Conservation (phyloP, 169 alveolate genomes). For the Sarcocystis neurona region DNA sequence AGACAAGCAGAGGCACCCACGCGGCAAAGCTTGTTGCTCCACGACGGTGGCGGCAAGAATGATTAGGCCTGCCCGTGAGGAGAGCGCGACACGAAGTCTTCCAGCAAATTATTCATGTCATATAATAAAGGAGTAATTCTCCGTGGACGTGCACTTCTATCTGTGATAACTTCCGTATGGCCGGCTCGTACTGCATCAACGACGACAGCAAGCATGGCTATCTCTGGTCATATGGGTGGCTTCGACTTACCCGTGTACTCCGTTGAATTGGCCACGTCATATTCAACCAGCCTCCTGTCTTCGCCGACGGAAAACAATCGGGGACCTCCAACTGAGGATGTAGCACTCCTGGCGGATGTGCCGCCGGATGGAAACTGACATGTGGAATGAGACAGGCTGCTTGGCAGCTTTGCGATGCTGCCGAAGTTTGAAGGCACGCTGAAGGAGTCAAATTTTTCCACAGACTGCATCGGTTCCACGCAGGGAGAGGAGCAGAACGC, state of each 20-base stretch:
- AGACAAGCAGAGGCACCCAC: not conserved
- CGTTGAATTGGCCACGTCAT: slow-evolving; percentile 53
- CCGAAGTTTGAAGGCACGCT: slow-evolving; percentile 29
- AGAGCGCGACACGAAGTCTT: not conserved
- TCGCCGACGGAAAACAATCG: slow-evolving; percentile 67
- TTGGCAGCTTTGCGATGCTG: not conserved
- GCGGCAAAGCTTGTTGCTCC: slow-evolving; percentile 45
- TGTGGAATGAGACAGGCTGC: slow-evolving; percentile 10
- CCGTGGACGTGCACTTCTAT: too few relatives aligned
- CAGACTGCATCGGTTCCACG: not conserved
- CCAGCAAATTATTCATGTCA: too few relatives aligned
- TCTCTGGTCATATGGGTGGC: too few relatives aligned
- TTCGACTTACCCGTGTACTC: slow-evolving; percentile 60
- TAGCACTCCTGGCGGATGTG: slow-evolving; percentile 37
- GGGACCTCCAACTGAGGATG: slow-evolving; percentile 46
- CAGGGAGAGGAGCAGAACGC: slow-evolving; percentile 48
- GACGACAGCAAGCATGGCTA: too few relatives aligned
- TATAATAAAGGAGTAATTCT: too few relatives aligned
- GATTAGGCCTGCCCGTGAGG: not conserved
- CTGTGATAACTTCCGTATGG: too few relatives aligned
- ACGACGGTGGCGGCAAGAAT: slow-evolving; percentile 9
- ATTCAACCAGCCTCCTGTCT: slow-evolving; percentile 65
- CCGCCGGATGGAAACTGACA: slow-evolving; percentile 43
- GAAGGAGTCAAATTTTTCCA: not conserved
- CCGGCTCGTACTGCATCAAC: too few relatives aligned